Evolutionary conservation across 805 yeast species (phyloP), one percentile per base, ranked within the genome.

Genomic region (Zygoascus biomembranicola): DNA sequence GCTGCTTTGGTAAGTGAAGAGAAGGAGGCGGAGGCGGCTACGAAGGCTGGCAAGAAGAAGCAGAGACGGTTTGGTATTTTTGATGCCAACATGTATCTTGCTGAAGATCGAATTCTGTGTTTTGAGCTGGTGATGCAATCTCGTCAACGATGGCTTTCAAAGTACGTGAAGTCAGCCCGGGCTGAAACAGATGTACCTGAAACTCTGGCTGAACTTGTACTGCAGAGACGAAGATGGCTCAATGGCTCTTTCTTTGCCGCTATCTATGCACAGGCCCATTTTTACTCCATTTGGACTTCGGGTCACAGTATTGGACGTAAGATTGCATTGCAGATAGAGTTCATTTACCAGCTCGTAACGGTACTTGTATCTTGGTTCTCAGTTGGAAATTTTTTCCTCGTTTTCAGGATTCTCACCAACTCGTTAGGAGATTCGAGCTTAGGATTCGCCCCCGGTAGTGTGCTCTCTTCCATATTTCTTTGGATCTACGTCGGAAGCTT

Each of bases 111-210:
- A 69, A 89, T 92, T 52, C 73, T 92, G 61, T 94, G 98, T 77
- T 92, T 88, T 73, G 98, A 92, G 70, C 76, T 92, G 50, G 95
- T 92, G n/a, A 94, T 97, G 1, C 92, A 92, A 64, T 75, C 74
- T 55, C 70, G 78, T 47, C 77, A 82, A 57, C 76, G 81, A 56
- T 92, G 96, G 87, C 72, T 87, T 19, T 77, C 94, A 61, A 81
- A 84, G 61, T 92, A 90, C 63, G 96, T 92, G 61, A 86, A 86
- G 65, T 79, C 84, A 53, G 96, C 97, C 4, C 80, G 80, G 58
- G 98, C 97, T 0, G 90, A 87, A 59, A 94, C 98, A 2, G 98
- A 94, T 77, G 98, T 90, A 47, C 98, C 98, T 6, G 95, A 87
- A 60, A 74, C 79, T 37, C 77, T 92, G 35, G 83, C 94, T 20